phyloP scores from a whole-genome alignment of 257 asterid species.

The Fraxinus anomala region DNA sequence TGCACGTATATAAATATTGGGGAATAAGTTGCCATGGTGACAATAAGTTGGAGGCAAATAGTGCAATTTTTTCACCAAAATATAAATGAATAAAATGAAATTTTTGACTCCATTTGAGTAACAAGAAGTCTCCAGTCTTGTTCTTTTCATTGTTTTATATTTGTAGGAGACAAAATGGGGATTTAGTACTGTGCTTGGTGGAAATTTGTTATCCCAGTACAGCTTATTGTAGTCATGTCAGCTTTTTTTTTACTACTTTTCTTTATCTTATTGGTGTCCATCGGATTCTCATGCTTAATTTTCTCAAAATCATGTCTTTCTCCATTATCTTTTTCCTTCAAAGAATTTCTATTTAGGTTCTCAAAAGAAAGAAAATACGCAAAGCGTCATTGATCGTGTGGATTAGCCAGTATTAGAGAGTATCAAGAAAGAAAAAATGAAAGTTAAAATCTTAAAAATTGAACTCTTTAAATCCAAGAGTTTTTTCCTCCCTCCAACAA shows the following conservation, averaged over 20 bases:
- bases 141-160: conserved; percentile 29
- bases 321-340: conserved; percentile 15
- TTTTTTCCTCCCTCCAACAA: conserved; percentile 82
- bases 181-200: too few relatives aligned
- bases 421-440: too few relatives aligned
- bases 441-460: conserved; percentile 12
- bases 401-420: too few relatives aligned
- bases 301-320: conserved; percentile 28
- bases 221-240: too few relatives aligned
- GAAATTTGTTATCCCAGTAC: too few relatives aligned
- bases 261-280: too few relatives aligned
- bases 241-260: too few relatives aligned
- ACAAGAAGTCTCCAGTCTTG: conserved; percentile 45
- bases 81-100: background rate
- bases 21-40: background rate
- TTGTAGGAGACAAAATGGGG: conserved; percentile 20
- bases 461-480: conserved; percentile 54
- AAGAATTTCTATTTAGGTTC: conserved; percentile 37
- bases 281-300: conserved; percentile 33
- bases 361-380: conserved; percentile 27
- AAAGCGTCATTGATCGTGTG: too few relatives aligned
- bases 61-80: background rate
- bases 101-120: conserved; percentile 13
- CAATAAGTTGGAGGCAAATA: background rate
- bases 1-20: background rate